Percentiles rank a stretch among this genome's conserved stretches.
Conservation (phyloP, 176 grass and related monocot species). For the Elaeis guineensis region DNA sequence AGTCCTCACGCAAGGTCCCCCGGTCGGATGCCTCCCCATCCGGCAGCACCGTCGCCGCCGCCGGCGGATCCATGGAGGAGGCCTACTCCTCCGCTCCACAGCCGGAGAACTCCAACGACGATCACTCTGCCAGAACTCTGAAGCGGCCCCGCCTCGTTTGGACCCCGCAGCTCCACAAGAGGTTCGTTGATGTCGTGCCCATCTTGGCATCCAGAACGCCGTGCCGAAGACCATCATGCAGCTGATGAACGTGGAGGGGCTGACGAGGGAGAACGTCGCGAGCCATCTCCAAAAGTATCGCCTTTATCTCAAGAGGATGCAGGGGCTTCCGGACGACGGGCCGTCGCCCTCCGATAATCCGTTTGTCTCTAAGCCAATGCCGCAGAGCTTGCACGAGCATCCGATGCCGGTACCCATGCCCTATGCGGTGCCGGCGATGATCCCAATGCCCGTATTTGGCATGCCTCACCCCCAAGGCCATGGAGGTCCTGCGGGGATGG, state of each 20-base stretch:
- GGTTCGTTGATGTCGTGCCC: conserved; percentile 95
- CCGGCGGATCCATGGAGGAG: conserved; percentile 19
- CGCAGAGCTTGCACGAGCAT: conserved; percentile 31
- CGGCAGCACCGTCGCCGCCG: not conserved
- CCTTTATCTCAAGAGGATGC: conserved; percentile 70
- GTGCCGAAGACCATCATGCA: conserved; percentile 97
- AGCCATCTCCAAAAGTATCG: conserved; percentile 97
- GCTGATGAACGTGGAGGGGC: conserved; percentile 95
- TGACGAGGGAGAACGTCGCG: conserved; percentile 78
- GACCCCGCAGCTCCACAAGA: conserved; percentile 94
- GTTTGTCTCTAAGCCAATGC: conserved; percentile 48
- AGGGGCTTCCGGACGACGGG: conserved; percentile 49
- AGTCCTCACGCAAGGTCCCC: not conserved
- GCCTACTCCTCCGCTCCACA: conserved; percentile 19
- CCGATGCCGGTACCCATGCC: conserved; percentile 22
- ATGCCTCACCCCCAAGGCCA: conserved; percentile 16
- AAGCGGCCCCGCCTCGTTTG: conserved; percentile 67
- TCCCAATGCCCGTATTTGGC: conserved; percentile 15
- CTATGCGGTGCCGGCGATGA: conserved; percentile 9
- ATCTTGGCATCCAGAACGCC: conserved; percentile 81
- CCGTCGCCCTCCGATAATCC: conserved; percentile 35
- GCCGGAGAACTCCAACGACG: conserved; percentile 2
- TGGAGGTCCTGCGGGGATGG: conserved; percentile 5
- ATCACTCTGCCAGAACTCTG: conserved; percentile 14
- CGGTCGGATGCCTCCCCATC: not conserved